Evolutionary conservation across 768 basidiomycete species (phyloP).

Genomic region (Trametes cingulata): DNA sequence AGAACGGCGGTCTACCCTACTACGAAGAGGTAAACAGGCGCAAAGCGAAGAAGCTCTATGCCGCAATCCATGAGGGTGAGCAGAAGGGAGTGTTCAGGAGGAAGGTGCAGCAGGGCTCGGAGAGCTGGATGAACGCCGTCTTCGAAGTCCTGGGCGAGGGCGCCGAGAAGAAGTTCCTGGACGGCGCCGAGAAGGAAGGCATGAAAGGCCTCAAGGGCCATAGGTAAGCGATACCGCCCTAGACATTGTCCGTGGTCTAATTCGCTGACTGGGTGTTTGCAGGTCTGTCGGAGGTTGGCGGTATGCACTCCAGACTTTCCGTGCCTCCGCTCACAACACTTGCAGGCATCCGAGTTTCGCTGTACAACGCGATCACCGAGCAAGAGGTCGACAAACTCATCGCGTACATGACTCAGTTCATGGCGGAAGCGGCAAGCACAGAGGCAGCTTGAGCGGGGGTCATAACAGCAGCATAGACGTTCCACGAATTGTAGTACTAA

Average conservation of each 20-base stretch:
- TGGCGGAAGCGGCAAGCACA: conserved; percentile 11
- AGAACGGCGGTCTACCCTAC: conserved; percentile 64
- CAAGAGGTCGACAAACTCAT: conserved; percentile 43
- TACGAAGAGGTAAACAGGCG: conserved; percentile 64
- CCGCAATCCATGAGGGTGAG: conserved; percentile 68
- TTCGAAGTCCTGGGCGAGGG: conserved; percentile 80
- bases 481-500: neutral
- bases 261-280: neutral
- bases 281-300: conserved; percentile 44
- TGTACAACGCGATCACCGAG: conserved; percentile 61
- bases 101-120: conserved; percentile 72
- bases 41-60: conserved; percentile 82
- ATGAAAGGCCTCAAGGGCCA: conserved; percentile 93
- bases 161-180: conserved; percentile 71
- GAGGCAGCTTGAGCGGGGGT: neutral
- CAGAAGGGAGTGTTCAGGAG: conserved; percentile 64
- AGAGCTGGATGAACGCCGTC: conserved; percentile 96
- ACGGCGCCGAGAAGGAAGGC: conserved; percentile 74
- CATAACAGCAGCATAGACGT: neutral
- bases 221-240: conserved; percentile 54
- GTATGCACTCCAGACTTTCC: neutral
- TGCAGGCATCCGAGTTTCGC: conserved; percentile 52
- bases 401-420: conserved; percentile 32
- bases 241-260: neutral
- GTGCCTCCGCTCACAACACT: neutral